phyloP scores from a whole-genome alignment of 176 grass and related monocot species.

The Bothriochloa decipiens region DNA sequence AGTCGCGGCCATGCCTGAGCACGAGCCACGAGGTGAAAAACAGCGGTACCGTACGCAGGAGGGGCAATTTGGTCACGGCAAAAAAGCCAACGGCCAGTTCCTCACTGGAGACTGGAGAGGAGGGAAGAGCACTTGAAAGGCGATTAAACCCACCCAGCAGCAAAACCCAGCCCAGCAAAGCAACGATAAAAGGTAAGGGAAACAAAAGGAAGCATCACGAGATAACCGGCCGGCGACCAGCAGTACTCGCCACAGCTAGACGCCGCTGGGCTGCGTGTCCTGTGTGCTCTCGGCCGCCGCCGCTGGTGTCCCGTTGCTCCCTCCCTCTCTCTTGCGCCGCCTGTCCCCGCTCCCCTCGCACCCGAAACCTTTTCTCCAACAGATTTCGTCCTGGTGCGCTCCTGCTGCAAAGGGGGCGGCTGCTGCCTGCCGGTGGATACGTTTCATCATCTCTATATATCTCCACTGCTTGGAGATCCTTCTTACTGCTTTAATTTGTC shows the following conservation, averaged over 20 bases:
- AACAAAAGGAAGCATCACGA: neutral
- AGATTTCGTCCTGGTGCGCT: slow-evolving; percentile 44
- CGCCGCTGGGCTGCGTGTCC: neutral
- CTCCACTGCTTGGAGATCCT: slow-evolving; percentile 2
- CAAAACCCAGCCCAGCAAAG: slow-evolving; percentile 15
- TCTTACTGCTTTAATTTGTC: neutral
- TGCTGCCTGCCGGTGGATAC: neutral
- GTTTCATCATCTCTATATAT: neutral
- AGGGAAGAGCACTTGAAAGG: slow-evolving; percentile 39
- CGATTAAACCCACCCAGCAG: slow-evolving; percentile 30
- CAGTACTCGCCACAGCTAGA: neutral
- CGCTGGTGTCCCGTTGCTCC: neutral
- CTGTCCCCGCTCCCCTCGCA: neutral
- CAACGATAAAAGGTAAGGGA: slow-evolving; percentile 40
- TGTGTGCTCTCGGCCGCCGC: slow-evolving; percentile 4
- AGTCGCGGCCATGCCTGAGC: neutral
- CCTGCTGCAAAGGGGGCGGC: neutral
- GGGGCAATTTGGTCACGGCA: slow-evolving; percentile 47
- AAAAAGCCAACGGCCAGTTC: slow-evolving; percentile 66
- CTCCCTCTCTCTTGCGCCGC: neutral
- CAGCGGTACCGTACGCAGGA: neutral
- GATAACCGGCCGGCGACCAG: neutral
- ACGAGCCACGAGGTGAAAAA: neutral
- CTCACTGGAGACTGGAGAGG: neutral
- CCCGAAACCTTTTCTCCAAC: slow-evolving; percentile 2